Base-by-base conservation (phyloP, 2,329 filamentous ascomycete species). In the Epichloe festucae region DNA sequence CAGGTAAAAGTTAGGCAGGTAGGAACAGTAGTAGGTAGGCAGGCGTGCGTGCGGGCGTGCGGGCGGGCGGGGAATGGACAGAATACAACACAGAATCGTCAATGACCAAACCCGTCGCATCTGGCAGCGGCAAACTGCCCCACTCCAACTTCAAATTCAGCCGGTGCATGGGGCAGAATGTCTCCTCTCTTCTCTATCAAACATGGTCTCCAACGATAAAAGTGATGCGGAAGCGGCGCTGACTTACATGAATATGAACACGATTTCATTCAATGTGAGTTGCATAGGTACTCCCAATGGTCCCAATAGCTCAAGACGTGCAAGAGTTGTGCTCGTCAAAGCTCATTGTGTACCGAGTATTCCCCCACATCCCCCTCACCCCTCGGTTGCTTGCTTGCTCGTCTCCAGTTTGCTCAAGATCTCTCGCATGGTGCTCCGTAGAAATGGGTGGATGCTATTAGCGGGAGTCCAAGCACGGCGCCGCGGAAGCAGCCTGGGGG, bases 401-500 rank as follows among this genome's bases (percentile, higher is more conserved):
- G 15, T 39, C 14, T 19, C 34, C 15, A n/a, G 21, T 35, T 17
- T 40, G 50, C 41, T 43, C 31, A 42, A 51, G 39, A 51, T 49
- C 47, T 27, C 8, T n/a, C 34, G 19, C 17, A 14, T 46, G 44
- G 3, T 31, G n/a, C n/a, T n/a, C n/a, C n/a, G n/a, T n/a, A n/a
- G 54, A 52, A 53, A 44, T 52, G 19, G 41, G 56, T 57, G 58
- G 58, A 57, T 57, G 49, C 45, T 27, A 19, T 19, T 19, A 19
- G 52, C 58, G 58, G 57, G 57, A 59, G 53, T 53, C 52, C 53
- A 56, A 59, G 52, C 55, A 58, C 49, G 56, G 54, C 45, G 53
- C 55, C 51, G 59, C 58, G 58, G 57, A 56, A 59, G 56, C 56
- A 58, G 49, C 57, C 57, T 55, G 23, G 44, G 35, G n/a, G 31